Evolutionary conservation across 2,329 filamentous ascomycete species (phyloP).

Genomic region (Xylaria sp.): DNA sequence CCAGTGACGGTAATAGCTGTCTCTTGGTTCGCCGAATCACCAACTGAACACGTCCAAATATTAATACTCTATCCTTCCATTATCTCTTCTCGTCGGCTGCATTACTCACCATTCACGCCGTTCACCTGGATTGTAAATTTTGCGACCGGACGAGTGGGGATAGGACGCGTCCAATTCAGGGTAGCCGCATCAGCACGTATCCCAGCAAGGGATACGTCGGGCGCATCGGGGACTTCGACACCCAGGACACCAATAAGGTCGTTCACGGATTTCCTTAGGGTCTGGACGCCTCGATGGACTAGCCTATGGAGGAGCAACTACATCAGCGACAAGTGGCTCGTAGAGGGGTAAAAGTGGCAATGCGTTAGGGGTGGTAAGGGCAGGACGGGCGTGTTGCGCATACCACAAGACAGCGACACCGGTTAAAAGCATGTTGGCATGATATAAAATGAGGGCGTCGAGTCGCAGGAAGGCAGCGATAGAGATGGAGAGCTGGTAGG

Average conservation of each 20-base stretch:
- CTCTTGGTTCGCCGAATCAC: slow-evolving; percentile 80
- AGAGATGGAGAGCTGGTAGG: slow-evolving; percentile 44
- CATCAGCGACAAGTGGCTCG: slow-evolving; percentile 24
- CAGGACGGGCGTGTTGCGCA: slow-evolving; percentile 35
- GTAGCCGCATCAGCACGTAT: slow-evolving; percentile 88
- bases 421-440: slow-evolving; percentile 62
- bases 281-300: slow-evolving; percentile 83
- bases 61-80: slow-evolving; percentile 24
- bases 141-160: slow-evolving; percentile 68
- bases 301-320: slow-evolving; percentile 61
- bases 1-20: slow-evolving; percentile 91
- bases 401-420: slow-evolving; percentile 61
- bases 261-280: slow-evolving; percentile 87
- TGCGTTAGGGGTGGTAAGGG: background rate
- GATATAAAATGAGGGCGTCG: slow-evolving; percentile 53
- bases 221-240: slow-evolving; percentile 89
- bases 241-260: slow-evolving; percentile 90
- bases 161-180: slow-evolving; percentile 85
- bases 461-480: slow-evolving; percentile 50
- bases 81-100: background rate
- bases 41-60: slow-evolving; percentile 61
- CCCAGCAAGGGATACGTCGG: slow-evolving; percentile 86
- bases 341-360: background rate
- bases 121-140: slow-evolving; percentile 95
- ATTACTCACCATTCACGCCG: slow-evolving; percentile 77